Base-by-base conservation (phyloP, 176 grass and related monocot genomes). In the Poa annua region DNA sequence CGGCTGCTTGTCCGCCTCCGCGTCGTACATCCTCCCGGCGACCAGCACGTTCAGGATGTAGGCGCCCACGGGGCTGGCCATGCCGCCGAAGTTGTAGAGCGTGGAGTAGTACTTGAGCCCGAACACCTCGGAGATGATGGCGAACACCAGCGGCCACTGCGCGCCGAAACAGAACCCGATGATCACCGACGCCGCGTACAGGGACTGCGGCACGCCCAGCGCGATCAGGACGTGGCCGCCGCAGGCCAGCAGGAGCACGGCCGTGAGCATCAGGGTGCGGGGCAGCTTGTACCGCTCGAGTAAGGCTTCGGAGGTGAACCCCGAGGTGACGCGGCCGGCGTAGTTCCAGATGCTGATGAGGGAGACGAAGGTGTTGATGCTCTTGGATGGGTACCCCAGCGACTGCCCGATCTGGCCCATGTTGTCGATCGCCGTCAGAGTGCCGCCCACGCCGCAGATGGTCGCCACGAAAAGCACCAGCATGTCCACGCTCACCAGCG, bases 401-500 rank as follows among this genome's bases (percentile, higher is more conserved):
- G 90, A 92, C 61, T 92, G 83, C 11, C 80, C 90, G 80, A 92
- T 92, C 80, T 92, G 90, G 0, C 84, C 90, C 80, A 92, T 86
- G 90, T 92, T 92, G 90, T 89, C 87, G 76, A 89, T 89, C 4
- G 86, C 90, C 54, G 87, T 92, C 78, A 92, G 86, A 0, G 80
- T 86, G 3, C 90, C 90, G 44, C 90, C 90, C 20, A 86, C 13
- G 62, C 90, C 86, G 75, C 74, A 89, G 62, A 86, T 74, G 36
- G 84, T 81, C 50, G 84, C 84, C 39, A 67, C 36, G 80, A 97
- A 85, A 59, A 94, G 84, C 11, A 94, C 59, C 52, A 97, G 45
- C 89, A 97, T 97, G 88, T 97, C 92, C 51, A 88, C 49, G 85
- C 94, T 94, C 38, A 89, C 83, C 51, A 97, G 39, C 10, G 94